Conservation (phyloP, 2,329 filamentous ascomycete genomes). For the Exophiala bonariae region DNA sequence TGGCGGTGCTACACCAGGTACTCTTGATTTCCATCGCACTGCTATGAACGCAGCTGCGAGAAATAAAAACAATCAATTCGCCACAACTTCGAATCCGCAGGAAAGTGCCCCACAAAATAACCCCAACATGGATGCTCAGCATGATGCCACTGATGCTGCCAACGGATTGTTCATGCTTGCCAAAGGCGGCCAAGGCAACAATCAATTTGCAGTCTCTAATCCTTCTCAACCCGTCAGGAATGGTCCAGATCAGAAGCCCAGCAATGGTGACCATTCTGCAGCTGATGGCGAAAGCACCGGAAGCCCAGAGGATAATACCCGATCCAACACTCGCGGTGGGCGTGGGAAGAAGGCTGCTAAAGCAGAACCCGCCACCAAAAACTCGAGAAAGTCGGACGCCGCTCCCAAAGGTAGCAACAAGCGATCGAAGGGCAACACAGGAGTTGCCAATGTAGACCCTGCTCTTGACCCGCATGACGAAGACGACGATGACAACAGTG, state of each 20-base stretch:
- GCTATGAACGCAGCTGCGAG: slow-evolving; percentile 77
- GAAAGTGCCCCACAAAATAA: slow-evolving; percentile 36
- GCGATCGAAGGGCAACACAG: slow-evolving; percentile 65
- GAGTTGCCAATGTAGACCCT: slow-evolving; percentile 39
- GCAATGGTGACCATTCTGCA: slow-evolving; percentile 42
- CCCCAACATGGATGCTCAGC: slow-evolving; percentile 62
- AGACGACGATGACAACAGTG: slow-evolving; percentile 57
- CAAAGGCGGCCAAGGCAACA: slow-evolving; percentile 58
- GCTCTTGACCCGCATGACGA: slow-evolving; percentile 49
- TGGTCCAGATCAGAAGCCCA: slow-evolving; percentile 46
- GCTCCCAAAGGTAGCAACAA: slow-evolving; percentile 69
- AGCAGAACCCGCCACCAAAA: slow-evolving; percentile 53
- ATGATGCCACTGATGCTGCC: slow-evolving; percentile 89
- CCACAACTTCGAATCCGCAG: slow-evolving; percentile 44
- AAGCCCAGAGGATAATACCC: slow-evolving; percentile 65
- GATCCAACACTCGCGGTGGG: slow-evolving; percentile 65
- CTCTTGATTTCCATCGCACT: slow-evolving; percentile 91
- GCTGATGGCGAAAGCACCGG: slow-evolving; percentile 69
- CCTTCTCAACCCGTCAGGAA: slow-evolving; percentile 41
- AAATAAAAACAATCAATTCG: slow-evolving; percentile 55
- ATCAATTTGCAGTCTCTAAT: slow-evolving; percentile 52
- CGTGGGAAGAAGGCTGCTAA: slow-evolving; percentile 63
- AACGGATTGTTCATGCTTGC: slow-evolving; percentile 93
- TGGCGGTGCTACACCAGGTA: slow-evolving; percentile 83
- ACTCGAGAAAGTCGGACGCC: slow-evolving; percentile 74